Percentiles rank a stretch among this genome's conserved stretches.
phyloP scores from a whole-genome alignment of 495 filamentous ascomycete genomes.

The Xylaria longipes region DNA sequence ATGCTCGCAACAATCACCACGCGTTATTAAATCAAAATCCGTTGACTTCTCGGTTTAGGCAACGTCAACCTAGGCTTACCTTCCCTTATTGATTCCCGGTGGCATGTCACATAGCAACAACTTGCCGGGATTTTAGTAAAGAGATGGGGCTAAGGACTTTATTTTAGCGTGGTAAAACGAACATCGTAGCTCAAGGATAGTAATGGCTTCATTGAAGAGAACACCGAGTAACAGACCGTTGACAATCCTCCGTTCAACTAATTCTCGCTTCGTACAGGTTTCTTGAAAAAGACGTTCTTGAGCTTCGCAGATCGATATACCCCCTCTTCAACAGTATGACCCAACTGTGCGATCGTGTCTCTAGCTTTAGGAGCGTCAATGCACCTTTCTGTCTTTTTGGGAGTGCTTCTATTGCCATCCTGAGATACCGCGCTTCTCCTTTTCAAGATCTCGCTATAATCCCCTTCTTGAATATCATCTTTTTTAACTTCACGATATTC shows the following conservation, averaged over 20 bases:
- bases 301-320: neutral
- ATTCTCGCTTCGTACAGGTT: neutral
- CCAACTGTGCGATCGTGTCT: neutral
- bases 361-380: neutral
- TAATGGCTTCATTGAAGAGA: neutral
- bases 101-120: neutral
- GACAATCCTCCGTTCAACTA: too few species aligned
- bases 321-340: neutral
- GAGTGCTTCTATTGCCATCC: neutral
- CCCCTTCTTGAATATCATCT: neutral
- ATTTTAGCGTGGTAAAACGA: neutral
- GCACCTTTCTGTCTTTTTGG: neutral
- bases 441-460: neutral
- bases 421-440: neutral
- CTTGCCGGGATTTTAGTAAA: neutral
- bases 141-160: too few species aligned
- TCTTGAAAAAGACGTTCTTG: neutral
- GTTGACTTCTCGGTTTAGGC: too few species aligned
- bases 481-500: neutral
- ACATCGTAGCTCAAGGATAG: neutral
- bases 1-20: too few species aligned
- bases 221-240: neutral
- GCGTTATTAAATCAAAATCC: too few species aligned
- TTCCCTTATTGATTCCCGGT: too few species aligned
- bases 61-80: too few species aligned